phyloP scores from a whole-genome alignment of 148 eudicot species.

The Rhododendron mucronatum region DNA sequence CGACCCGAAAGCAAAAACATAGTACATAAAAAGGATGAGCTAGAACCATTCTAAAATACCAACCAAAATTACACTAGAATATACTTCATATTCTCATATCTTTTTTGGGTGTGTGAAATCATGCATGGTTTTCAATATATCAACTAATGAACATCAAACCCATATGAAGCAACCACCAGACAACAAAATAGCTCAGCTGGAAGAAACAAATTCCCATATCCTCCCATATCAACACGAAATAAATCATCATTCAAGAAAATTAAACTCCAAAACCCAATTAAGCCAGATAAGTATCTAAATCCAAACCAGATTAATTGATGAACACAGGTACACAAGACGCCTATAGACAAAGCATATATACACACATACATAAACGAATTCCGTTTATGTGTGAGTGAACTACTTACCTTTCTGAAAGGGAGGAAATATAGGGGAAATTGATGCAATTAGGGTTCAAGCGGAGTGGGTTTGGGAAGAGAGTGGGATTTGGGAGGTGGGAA shows the following conservation, averaged over 20 bases:
- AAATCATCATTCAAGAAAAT: background rate
- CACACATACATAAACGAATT: background rate
- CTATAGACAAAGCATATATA: background rate
- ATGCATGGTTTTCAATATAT: background rate
- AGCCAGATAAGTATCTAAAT: background rate
- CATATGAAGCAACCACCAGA: background rate
- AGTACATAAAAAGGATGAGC: background rate
- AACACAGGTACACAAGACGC: background rate
- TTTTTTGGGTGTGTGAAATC: background rate
- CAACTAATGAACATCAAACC: background rate
- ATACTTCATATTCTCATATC: background rate
- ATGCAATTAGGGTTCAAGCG: conserved; percentile 8
- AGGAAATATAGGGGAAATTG: background rate
- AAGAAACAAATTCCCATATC: background rate
- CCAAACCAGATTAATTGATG: background rate
- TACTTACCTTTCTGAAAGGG: background rate
- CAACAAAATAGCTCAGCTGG: background rate
- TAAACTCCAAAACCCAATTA: background rate
- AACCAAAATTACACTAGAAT: background rate
- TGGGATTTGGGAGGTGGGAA: background rate
- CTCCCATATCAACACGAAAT: background rate
- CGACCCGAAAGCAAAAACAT: background rate
- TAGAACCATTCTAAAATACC: background rate
- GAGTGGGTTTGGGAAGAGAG: background rate
- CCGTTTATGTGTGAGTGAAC: background rate